phyloP scores from a whole-genome alignment of 257 asterid genomes.

The Pogostemon cablin region DNA sequence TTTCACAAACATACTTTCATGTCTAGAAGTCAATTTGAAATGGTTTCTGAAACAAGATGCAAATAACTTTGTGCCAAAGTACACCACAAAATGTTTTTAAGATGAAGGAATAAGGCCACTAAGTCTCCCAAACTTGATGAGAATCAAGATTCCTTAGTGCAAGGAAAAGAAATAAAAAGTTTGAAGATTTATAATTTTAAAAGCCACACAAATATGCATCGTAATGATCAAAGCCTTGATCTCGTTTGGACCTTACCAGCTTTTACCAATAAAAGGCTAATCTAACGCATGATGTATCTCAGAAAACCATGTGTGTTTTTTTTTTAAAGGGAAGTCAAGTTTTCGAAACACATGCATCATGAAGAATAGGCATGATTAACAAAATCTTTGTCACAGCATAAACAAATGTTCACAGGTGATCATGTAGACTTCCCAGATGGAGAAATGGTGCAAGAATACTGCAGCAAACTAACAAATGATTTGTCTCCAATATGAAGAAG shows the following conservation, averaged over 20 bases:
- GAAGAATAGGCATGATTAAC: not conserved
- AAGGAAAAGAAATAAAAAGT: not conserved
- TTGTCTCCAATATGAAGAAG: not conserved
- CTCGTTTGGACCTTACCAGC: not conserved
- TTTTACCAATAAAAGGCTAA: not conserved
- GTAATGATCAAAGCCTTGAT: not conserved
- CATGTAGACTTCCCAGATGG: not conserved
- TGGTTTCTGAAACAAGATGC: not conserved
- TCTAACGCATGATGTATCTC: too few relatives aligned
- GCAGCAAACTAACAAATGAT: not conserved
- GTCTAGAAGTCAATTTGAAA: not conserved
- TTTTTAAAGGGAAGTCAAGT: not conserved
- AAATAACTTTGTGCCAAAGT: not conserved
- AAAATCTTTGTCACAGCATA: not conserved
- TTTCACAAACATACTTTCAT: not conserved
- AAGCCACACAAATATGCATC: not conserved
- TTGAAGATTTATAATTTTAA: not conserved
- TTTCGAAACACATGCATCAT: not conserved
- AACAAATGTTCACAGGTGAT: too few relatives aligned
- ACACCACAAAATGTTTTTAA: not conserved
- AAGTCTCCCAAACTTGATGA: not conserved
- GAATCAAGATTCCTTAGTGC: conserved; percentile 1
- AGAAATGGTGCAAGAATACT: not conserved
- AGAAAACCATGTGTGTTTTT: too few relatives aligned
- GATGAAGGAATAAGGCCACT: not conserved